Percentiles rank a stretch among this genome's conserved stretches.
phyloP scores from a whole-genome alignment of 257 asterid species.

The Capsicum pubescens region DNA sequence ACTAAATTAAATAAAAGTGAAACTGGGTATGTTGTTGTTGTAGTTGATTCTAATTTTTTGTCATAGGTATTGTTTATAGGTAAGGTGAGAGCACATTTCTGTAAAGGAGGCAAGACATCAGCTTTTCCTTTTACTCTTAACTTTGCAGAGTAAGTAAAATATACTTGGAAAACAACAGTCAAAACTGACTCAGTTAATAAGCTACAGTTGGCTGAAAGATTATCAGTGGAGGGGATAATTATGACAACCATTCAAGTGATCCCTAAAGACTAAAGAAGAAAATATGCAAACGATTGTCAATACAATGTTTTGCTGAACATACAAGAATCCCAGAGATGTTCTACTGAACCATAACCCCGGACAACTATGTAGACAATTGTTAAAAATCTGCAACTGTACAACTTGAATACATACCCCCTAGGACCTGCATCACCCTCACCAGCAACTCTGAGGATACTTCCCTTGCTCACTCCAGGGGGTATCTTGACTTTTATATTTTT shows the following conservation, averaged over 20 bases:
- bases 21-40: no score
- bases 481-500: conserved; percentile 94
- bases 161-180: conserved; percentile 6
- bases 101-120: conserved; percentile 23
- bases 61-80: not conserved
- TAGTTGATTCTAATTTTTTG: not conserved
- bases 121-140: not conserved
- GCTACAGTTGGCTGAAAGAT: conserved; percentile 5
- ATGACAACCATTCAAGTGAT: not conserved
- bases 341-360: not conserved
- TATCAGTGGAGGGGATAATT: conserved; percentile 7
- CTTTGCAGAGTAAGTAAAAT: not conserved
- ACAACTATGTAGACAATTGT: not conserved
- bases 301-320: not conserved
- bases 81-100: not conserved
- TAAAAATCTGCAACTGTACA: not conserved
- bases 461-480: conserved; percentile 99
- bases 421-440: conserved; percentile 99
- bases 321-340: conserved; percentile 17
- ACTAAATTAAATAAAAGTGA: not conserved
- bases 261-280: not conserved
- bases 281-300: not conserved
- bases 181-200: conserved; percentile 17
- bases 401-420: conserved; percentile 66
- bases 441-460: conserved; percentile 95